phyloP scores from a whole-genome alignment of 345 rosid species.

The Laguncularia racemosa region DNA sequence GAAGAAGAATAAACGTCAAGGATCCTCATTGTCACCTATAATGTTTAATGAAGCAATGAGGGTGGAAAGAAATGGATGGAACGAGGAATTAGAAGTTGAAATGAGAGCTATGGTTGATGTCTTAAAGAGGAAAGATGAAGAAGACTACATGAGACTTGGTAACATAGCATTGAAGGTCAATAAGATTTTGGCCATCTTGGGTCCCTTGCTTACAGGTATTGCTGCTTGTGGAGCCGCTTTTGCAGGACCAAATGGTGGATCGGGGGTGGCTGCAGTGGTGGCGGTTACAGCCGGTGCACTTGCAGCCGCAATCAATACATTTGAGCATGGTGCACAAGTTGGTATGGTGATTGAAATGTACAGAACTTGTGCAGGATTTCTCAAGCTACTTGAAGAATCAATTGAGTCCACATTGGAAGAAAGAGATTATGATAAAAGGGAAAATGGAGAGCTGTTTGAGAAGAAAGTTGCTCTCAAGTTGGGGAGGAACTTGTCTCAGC shows the following conservation, averaged over 20 bases:
- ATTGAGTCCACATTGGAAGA: conserved; percentile 1
- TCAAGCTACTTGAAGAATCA: not conserved
- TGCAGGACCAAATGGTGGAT: not conserved
- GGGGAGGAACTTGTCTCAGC: conserved; percentile 15
- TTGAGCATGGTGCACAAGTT: conserved; percentile 4
- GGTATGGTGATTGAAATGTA: conserved; percentile 24
- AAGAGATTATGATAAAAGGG: conserved; percentile 11
- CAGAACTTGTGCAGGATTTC: conserved; percentile 12
- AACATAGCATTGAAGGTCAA: conserved; percentile 4
- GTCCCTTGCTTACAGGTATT: not conserved
- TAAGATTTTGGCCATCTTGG: not conserved
- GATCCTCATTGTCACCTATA: not conserved
- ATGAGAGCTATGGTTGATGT: conserved; percentile 28
- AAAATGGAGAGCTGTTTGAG: conserved; percentile 19
- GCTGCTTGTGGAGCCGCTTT: conserved; percentile 3
- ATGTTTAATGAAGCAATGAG: not conserved
- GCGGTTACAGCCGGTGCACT: conserved; percentile 2
- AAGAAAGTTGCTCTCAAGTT: conserved; percentile 10
- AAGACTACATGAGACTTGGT: conserved; percentile 32
- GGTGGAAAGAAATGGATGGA: conserved; percentile 20
- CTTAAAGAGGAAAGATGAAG: conserved; percentile 28
- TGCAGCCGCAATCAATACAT: not conserved
- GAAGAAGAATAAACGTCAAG: not conserved
- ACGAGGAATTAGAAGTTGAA: conserved; percentile 25
- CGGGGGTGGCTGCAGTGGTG: not conserved